phyloP scores from a whole-genome alignment of 306 rosid genomes.

The Malus domestica region DNA sequence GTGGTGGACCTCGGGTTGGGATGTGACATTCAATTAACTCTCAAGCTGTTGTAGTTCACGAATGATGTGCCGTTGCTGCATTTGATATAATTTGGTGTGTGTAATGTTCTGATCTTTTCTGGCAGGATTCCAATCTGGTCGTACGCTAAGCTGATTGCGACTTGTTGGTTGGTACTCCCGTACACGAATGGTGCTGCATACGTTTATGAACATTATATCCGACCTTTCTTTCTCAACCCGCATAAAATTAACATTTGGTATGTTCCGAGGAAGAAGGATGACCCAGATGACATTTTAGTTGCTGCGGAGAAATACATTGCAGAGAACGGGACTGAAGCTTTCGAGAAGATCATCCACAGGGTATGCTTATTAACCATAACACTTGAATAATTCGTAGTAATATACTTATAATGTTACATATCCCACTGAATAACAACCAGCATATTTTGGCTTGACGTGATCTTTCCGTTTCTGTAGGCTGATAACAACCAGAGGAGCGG shows the following conservation, averaged over 20 bases:
- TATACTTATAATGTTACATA: background rate
- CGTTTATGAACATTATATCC: conserved; percentile 79
- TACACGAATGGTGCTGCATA: conserved; percentile 90
- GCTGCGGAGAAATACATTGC: conserved; percentile 89
- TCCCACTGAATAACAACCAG: background rate
- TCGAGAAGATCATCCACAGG: conserved; percentile 67
- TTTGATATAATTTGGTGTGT: background rate
- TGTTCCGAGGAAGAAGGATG: conserved; percentile 75
- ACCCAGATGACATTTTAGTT: conserved; percentile 65
- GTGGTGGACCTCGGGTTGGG: no score
- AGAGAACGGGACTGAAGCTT: conserved; percentile 61
- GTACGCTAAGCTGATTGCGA: conserved; percentile 69
- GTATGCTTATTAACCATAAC: conserved; percentile 32
- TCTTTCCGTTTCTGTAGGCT: conserved; percentile 45
- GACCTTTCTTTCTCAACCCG: conserved; percentile 68
- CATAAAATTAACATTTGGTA: conserved; percentile 85
- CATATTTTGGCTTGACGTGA: background rate
- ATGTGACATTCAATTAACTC: background rate
- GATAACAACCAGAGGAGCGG: conserved; percentile 47
- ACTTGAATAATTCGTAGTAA: background rate
- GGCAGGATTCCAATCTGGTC: conserved; percentile 95
- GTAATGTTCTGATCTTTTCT: conserved; percentile 15
- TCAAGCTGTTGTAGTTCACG: background rate
- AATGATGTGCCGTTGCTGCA: background rate
- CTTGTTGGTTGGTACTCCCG: conserved; percentile 93